Base-by-base conservation (phyloP, 306 rosid genomes). In the Acacia crassicarpa region DNA sequence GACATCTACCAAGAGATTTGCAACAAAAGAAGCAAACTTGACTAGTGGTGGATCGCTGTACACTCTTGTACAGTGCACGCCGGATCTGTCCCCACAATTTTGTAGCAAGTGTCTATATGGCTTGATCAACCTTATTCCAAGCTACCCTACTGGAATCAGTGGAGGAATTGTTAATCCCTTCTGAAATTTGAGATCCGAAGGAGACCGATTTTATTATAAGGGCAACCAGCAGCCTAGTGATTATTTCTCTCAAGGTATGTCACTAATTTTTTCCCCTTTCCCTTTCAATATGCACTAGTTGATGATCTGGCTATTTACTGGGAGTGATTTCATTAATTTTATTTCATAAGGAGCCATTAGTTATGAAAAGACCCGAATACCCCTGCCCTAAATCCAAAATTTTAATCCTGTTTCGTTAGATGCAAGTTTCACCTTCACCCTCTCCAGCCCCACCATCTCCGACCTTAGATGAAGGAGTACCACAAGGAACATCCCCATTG, bases 401-500 rank as follows among this genome's bases (percentile, higher is more conserved):
- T 33, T 35, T 4, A 35, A 35, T 35, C 35, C 27, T 27, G 1
- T 27, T 27, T 32, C 2, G 33, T 3, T 35, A 35, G 38, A 35
- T 35, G 38, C 38, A 35, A 35, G 38, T 35, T 35, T 35, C 38
- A 35, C 38, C 38, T 35, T 35, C 38, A 35, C 38, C 7, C 38
- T 4, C 6, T 4, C 35, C 1, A 35, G 6, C 6, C 38, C 38
- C 38, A 35, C 0, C 38, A 35, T 4, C 7, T 35, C 7, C 38
- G 6, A 35, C 38, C 38, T 35, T 35, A 0, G 38, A 94, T 25
- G 82, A 72, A 82, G 95, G 89, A 76, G 85, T 77, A 41, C 97
- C 97, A 81, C 97, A 92, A 9, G 98, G 95, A 82, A 92, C 92
- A 79, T 59, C 58, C 20, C 89, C 91, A 72, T 86, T 74, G 0